A percentile compares a stretch with the other conserved stretches of the same genome.
These are phyloP conservation scores for Lentinula guzmanii DNA, from an alignment of 768 basidiomycete genomes.

Conservation along the genomic window DNA sequence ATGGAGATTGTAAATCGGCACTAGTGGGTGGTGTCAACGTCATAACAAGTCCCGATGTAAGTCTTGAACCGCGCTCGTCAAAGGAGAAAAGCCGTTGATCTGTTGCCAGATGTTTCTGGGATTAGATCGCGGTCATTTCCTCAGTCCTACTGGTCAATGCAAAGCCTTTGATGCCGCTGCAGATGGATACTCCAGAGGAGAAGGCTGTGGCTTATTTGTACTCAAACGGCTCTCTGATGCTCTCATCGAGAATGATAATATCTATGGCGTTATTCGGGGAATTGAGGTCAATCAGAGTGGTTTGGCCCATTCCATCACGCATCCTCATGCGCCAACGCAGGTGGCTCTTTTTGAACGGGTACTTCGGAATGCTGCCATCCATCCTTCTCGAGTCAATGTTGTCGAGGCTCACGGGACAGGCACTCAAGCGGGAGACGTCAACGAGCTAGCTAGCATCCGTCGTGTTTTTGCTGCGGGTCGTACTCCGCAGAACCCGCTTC, in stretches of 20 bases:
- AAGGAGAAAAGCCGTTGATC: background rate
- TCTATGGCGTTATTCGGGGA: conserved; percentile 64
- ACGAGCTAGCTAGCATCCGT: conserved; percentile 59
- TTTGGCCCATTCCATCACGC: conserved; percentile 61
- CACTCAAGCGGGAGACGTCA: conserved; percentile 64
- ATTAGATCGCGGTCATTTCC: conserved; percentile 62
- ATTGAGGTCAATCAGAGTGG: conserved; percentile 72
- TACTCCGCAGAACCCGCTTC: conserved; percentile 41
- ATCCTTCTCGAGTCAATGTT: conserved; percentile 44
- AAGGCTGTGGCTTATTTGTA: conserved; percentile 68
- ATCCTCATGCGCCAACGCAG: conserved; percentile 63
- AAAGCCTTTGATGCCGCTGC: conserved; percentile 67
- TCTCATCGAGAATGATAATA: conserved; percentile 56
- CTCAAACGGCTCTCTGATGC: conserved; percentile 69
- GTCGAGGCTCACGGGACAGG: conserved; percentile 76
- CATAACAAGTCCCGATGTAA: conserved; percentile 65
- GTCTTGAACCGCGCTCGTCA: conserved; percentile 13
- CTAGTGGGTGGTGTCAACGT: conserved; percentile 73
- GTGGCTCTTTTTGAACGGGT: conserved; percentile 45
- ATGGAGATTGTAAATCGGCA: conserved; percentile 60
- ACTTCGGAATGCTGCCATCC: conserved; percentile 37
- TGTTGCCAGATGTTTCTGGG: conserved; percentile 57
- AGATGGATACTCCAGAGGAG: conserved; percentile 67
- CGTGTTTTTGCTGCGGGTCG: conserved; percentile 42
- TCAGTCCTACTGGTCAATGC: conserved; percentile 62